Evolutionary conservation across 345 rosid genomes (phyloP).

Genomic region (Clarkia xantiana): DNA sequence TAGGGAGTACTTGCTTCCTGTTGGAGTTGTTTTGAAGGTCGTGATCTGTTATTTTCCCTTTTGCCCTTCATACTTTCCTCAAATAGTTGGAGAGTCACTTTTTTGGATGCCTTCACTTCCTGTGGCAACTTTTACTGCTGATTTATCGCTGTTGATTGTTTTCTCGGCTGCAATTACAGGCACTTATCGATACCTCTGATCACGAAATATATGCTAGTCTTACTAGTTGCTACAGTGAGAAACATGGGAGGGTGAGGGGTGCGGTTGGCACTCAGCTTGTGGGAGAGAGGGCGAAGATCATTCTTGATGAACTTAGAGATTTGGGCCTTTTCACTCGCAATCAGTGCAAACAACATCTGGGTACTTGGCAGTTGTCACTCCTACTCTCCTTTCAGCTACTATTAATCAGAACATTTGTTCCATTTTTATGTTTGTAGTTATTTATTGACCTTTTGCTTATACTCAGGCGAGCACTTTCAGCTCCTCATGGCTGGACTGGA

Average conservation of each 20-base stretch:
- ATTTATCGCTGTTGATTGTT: neutral
- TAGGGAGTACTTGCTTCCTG: conserved; percentile 83
- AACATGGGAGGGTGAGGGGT: conserved; percentile 46
- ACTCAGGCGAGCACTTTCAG: conserved; percentile 72
- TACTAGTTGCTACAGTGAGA: conserved; percentile 45
- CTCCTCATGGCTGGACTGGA: conserved; percentile 52
- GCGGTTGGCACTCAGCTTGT: conserved; percentile 71
- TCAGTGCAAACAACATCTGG: conserved; percentile 73
- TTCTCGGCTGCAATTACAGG: conserved; percentile 28
- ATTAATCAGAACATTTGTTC: neutral
- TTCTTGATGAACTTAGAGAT: conserved; percentile 70
- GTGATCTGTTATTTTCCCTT: neutral
- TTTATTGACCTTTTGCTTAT: conserved; percentile 1
- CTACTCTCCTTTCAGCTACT: neutral
- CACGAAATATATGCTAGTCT: conserved; percentile 59
- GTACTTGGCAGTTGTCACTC: conserved; percentile 17
- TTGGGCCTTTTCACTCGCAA: conserved; percentile 52
- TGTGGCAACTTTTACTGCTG: conserved; percentile 4
- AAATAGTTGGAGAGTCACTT: neutral
- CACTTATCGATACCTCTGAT: conserved; percentile 64
- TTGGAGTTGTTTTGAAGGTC: conserved; percentile 82
- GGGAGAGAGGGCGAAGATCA: conserved; percentile 76
- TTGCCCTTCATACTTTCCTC: conserved; percentile 3
- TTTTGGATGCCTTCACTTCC: neutral
- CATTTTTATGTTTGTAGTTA: conserved; percentile 1